Evolutionary conservation across 148 eudicot genomes (phyloP).

Genomic region (Nepenthes mirabilis): DNA sequence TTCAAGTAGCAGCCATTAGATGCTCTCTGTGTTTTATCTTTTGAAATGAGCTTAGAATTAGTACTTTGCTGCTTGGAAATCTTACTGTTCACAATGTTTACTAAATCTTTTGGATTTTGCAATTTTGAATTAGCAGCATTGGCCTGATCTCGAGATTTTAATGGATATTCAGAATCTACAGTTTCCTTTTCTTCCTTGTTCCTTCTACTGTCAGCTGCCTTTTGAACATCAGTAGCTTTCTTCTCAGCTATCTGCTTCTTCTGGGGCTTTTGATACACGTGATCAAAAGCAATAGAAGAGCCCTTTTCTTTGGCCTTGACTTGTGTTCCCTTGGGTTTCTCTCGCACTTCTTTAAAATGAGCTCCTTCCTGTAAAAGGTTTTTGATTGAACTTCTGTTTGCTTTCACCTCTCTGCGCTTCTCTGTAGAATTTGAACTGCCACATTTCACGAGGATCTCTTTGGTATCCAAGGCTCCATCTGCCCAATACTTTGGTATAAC

Average conservation of each 20-base stretch:
- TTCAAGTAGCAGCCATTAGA: slow-evolving; percentile 13
- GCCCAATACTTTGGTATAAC: slow-evolving; percentile 9
- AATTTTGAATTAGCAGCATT: slow-evolving; percentile 9
- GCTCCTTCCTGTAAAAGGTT: background rate
- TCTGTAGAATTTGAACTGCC: slow-evolving; percentile 13
- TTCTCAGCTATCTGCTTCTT: slow-evolving; percentile 23
- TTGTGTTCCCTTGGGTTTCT: background rate
- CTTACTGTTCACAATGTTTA: background rate
- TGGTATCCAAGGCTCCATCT: slow-evolving; percentile 5
- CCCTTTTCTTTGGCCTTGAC: background rate
- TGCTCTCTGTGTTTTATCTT: background rate
- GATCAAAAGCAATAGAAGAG: slow-evolving; percentile 4
- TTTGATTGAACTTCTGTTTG: background rate
- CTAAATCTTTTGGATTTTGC: slow-evolving; percentile 12
- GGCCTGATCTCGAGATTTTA: slow-evolving; percentile 16
- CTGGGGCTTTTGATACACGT: slow-evolving; percentile 13
- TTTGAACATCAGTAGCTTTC: slow-evolving; percentile 10
- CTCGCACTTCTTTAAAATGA: background rate
- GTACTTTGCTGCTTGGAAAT: background rate
- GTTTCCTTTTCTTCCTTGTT: slow-evolving; percentile 23
- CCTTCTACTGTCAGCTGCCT: slow-evolving; percentile 15
- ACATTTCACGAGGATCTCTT: slow-evolving; percentile 10
- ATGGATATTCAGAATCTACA: slow-evolving; percentile 12
- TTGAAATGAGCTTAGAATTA: background rate
- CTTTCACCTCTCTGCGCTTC: slow-evolving; percentile 1